Percentiles rank a stretch among this genome's conserved stretches.
phyloP scores from a whole-genome alignment of 106 monocot species.

The Iris macrosiphon region DNA sequence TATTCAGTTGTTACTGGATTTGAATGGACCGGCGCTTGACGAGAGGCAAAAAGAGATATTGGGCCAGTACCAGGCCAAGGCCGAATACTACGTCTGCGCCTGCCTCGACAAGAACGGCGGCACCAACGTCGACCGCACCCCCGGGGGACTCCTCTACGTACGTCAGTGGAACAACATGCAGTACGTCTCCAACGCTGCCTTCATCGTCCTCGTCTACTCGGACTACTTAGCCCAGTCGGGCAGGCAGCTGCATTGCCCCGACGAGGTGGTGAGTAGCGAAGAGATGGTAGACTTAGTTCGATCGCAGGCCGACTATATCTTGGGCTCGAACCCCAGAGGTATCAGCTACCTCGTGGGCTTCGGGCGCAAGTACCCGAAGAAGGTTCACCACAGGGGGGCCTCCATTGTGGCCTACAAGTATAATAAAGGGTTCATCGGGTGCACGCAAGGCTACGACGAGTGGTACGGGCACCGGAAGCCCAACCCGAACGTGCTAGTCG shows the following conservation, averaged over 20 bases:
- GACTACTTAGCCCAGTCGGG: slow-evolving; percentile 28
- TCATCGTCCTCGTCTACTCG: slow-evolving; percentile 65
- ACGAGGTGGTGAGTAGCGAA: slow-evolving; percentile 8
- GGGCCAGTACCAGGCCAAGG: slow-evolving; percentile 47
- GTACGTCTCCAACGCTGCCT: slow-evolving; percentile 61
- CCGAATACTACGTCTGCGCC: slow-evolving; percentile 74
- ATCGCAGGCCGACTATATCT: slow-evolving; percentile 61
- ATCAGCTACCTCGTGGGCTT: slow-evolving; percentile 77
- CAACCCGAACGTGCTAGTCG: slow-evolving; percentile 73
- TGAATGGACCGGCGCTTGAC: slow-evolving; percentile 2
- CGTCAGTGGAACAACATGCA: slow-evolving; percentile 97
- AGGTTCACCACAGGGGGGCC: slow-evolving; percentile 72
- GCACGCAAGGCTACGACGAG: slow-evolving; percentile 81
- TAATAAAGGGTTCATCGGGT: slow-evolving; percentile 70
- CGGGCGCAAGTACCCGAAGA: slow-evolving; percentile 45
- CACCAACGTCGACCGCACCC: slow-evolving; percentile 56
- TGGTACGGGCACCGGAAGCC: slow-evolving; percentile 57
- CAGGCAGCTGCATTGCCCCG: slow-evolving; percentile 20
- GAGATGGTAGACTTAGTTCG: slow-evolving; percentile 34
- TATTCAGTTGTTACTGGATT: slow-evolving; percentile 19
- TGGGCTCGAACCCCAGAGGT: slow-evolving; percentile 55
- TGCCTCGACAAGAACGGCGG: slow-evolving; percentile 62
- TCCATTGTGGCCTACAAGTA: slow-evolving; percentile 67
- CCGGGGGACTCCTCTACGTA: slow-evolving; percentile 61
- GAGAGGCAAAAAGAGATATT: slow-evolving; percentile 22